Evolutionary conservation across 1,284 basidiomycete genomes (phyloP).

Genomic region (Fomes fomentarius): DNA sequence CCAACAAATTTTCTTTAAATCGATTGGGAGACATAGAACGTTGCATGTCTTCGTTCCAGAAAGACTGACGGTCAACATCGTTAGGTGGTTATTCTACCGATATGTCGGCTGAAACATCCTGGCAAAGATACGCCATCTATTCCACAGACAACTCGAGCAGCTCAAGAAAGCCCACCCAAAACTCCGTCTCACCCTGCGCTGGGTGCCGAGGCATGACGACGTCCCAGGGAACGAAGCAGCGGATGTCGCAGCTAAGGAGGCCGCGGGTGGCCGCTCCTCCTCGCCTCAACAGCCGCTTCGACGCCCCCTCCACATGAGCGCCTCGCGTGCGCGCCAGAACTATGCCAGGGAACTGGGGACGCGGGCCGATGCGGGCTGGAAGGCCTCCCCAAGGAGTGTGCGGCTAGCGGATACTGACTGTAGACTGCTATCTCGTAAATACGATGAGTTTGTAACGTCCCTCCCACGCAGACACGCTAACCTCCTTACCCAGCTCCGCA

Average conservation of each 20-base stretch:
- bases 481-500: slow-evolving; percentile 33
- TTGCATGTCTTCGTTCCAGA: too few species aligned
- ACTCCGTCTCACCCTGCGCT: slow-evolving; percentile 2
- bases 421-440: too few species aligned
- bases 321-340: slow-evolving; percentile 5
- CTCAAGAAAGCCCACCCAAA: neutral
- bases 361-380: neutral
- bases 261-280: slow-evolving; percentile 11
- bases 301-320: slow-evolving; percentile 14
- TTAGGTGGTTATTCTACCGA: too few species aligned
- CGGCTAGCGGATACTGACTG: too few species aligned
- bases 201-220: slow-evolving; percentile 20
- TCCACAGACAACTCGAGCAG: slow-evolving; percentile 8
- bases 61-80: too few species aligned
- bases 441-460: neutral
- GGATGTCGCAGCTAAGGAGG: slow-evolving; percentile 21
- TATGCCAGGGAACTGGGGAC: neutral
- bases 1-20: too few species aligned
- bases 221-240: slow-evolving; percentile 25
- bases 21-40: too few species aligned
- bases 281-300: neutral
- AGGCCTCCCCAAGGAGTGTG: too few species aligned
- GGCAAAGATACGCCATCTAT: too few species aligned
- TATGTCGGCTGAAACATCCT: too few species aligned
- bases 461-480: slow-evolving; percentile 20